A percentile compares a stretch with the other conserved stretches of the same genome.
These are phyloP conservation scores for Pistacia vera DNA, from an alignment of 345 rosid genomes.

Conservation along the genomic window DNA sequence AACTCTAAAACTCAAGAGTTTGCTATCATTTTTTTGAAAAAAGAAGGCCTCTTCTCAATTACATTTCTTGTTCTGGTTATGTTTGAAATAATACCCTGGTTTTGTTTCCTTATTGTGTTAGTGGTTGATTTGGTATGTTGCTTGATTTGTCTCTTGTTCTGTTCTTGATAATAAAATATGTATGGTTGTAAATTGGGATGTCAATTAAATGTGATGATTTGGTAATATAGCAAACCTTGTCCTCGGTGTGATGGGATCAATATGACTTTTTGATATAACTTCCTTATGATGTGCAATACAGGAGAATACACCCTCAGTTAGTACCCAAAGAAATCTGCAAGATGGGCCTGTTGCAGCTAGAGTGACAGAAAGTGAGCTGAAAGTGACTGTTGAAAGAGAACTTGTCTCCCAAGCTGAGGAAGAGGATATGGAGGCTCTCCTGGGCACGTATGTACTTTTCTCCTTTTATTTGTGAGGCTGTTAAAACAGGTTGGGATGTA, in stretches of 20 bases:
- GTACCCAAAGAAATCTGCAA: constrained; percentile 55
- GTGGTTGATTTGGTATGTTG: not conserved
- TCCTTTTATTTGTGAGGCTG: constrained; percentile 18
- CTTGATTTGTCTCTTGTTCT: not conserved
- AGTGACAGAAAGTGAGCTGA: constrained; percentile 67
- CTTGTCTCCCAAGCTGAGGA: constrained; percentile 98
- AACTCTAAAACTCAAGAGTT: not conserved
- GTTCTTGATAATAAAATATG: not conserved
- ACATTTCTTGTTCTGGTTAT: not conserved
- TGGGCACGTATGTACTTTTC: constrained; percentile 76
- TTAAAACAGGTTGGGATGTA: constrained; percentile 5
- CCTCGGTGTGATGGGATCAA: not conserved
- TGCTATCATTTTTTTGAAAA: not conserved
- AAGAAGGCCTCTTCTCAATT: not conserved
- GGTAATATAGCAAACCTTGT: not conserved
- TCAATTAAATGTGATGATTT: not conserved
- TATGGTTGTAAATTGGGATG: not conserved
- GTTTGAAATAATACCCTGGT: not conserved
- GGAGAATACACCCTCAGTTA: constrained; percentile 86
- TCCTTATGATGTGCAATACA: constrained; percentile 20
- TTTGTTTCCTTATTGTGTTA: not conserved
- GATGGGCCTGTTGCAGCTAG: constrained; percentile 73
- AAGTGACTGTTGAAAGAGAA: constrained; percentile 92
- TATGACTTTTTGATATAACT: not conserved
- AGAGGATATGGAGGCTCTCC: constrained; percentile 98